Percentiles rank a stretch among this genome's conserved stretches.
phyloP scores from a whole-genome alignment of 495 filamentous ascomycete species.

The Pseudevernia furfuracea region DNA sequence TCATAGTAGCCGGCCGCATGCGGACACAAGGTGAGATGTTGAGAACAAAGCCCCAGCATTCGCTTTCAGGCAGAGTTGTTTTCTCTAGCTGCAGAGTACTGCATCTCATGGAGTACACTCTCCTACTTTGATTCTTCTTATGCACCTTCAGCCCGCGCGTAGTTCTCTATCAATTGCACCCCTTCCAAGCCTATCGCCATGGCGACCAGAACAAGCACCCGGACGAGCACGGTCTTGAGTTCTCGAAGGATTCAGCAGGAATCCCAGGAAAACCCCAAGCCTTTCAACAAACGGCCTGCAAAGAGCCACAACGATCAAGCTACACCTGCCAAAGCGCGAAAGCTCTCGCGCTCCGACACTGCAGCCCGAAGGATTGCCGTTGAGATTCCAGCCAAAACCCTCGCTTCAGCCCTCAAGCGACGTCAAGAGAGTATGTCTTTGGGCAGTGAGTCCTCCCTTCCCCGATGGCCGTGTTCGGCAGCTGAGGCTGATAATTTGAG shows the following conservation, averaged over 20 bases:
- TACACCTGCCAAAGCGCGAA: background rate
- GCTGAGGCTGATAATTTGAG: background rate
- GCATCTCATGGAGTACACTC: background rate
- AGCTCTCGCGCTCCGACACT: background rate
- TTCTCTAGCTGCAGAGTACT: background rate
- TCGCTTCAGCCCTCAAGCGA: conserved; percentile 5
- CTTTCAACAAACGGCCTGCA: background rate
- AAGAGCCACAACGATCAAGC: background rate
- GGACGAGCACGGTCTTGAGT: background rate
- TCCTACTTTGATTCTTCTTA: background rate
- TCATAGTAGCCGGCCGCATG: background rate
- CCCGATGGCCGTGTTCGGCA: background rate
- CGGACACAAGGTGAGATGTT: background rate
- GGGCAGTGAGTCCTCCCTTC: background rate
- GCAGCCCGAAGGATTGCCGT: background rate
- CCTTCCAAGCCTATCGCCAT: background rate
- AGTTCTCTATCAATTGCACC: background rate
- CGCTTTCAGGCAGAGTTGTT: background rate
- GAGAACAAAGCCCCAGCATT: background rate
- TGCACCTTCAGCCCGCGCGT: background rate
- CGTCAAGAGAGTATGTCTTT: background rate
- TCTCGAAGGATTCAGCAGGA: background rate
- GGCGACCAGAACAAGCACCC: conserved; percentile 4
- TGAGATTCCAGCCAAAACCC: background rate
- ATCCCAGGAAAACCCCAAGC: background rate